These are phyloP conservation scores for Lasiosphaeriaceae sp. DNA, from an alignment of 495 filamentous ascomycete genomes.

Conservation along the genomic window DNA sequence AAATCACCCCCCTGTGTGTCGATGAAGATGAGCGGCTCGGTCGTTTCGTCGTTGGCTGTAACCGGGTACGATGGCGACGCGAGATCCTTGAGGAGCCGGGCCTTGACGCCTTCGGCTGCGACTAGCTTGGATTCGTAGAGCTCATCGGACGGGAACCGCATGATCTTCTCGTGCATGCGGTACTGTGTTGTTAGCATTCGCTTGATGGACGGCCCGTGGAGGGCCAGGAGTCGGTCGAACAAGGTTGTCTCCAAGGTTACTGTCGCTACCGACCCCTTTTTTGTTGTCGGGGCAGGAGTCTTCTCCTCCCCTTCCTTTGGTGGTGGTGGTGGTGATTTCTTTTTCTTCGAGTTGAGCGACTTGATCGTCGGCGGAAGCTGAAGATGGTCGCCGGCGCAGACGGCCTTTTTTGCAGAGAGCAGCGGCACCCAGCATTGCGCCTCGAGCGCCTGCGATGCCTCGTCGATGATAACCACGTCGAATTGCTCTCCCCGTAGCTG, in stretches of 20 bases:
- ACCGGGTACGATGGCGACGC: slow-evolving; percentile 71
- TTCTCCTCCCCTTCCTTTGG: slow-evolving; percentile 23
- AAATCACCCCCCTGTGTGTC: slow-evolving; percentile 96
- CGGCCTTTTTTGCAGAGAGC: slow-evolving; percentile 72
- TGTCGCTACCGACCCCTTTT: slow-evolving; percentile 19
- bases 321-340: slow-evolving; percentile 6
- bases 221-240: slow-evolving; percentile 79
- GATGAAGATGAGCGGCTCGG: slow-evolving; percentile 84
- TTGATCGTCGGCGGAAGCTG: slow-evolving; percentile 96
- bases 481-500: slow-evolving; percentile 79
- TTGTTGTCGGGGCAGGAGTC: slow-evolving; percentile 18
- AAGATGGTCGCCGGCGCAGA: slow-evolving; percentile 91
- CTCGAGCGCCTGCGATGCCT: slow-evolving; percentile 92
- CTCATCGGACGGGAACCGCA: slow-evolving; percentile 86
- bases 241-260: slow-evolving; percentile 75
- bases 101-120: slow-evolving; percentile 72
- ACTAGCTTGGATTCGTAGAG: slow-evolving; percentile 79
- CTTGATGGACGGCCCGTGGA: slow-evolving; percentile 84
- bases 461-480: slow-evolving; percentile 92
- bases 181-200: slow-evolving; percentile 97
- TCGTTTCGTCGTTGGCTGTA: slow-evolving; percentile 78
- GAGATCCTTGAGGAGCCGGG: slow-evolving; percentile 69
- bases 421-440: slow-evolving; percentile 98
- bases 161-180: slow-evolving; percentile 94
- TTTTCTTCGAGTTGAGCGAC: slow-evolving; percentile 58